Conservation (phyloP, 768 basidiomycete species). For the Auriscalpium vulgare region DNA sequence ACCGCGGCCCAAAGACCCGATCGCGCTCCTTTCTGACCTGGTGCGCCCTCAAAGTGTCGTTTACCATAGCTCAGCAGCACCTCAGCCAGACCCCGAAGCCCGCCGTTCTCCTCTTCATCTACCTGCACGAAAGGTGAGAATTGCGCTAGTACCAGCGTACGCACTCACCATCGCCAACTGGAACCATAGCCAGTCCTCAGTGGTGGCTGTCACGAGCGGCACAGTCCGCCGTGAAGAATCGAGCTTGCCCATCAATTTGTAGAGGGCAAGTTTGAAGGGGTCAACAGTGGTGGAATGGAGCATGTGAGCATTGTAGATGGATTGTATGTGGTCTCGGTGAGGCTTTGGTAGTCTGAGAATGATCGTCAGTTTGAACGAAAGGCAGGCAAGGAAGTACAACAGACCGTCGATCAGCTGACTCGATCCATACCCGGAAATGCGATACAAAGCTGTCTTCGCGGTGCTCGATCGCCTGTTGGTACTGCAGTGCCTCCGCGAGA, state of each 20-base stretch:
- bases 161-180: constrained; percentile 73
- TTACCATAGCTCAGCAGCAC: constrained; percentile 72
- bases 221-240: constrained; percentile 77
- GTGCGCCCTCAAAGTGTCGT: constrained; percentile 69
- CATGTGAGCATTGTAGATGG: constrained; percentile 82
- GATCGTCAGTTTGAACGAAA: constrained; percentile 1
- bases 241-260: constrained; percentile 91
- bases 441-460: constrained; percentile 78
- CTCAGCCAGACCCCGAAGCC: constrained; percentile 66
- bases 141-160: neutral
- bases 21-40: constrained; percentile 48
- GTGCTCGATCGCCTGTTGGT: constrained; percentile 63
- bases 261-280: constrained; percentile 93
- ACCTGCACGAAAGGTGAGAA: constrained; percentile 32
- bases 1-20: constrained; percentile 76
- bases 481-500: constrained; percentile 60
- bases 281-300: constrained; percentile 81
- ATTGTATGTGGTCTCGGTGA: constrained; percentile 73
- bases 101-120: constrained; percentile 77
- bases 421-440: constrained; percentile 78
- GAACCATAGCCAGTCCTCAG: constrained; percentile 99
- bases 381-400: constrained; percentile 14
- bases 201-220: constrained; percentile 78
- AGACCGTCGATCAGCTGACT: constrained; percentile 71
- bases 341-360: constrained; percentile 53